Base-by-base conservation (phyloP, 2,329 filamentous ascomycete genomes). In the Neofusicoccum ribis region DNA sequence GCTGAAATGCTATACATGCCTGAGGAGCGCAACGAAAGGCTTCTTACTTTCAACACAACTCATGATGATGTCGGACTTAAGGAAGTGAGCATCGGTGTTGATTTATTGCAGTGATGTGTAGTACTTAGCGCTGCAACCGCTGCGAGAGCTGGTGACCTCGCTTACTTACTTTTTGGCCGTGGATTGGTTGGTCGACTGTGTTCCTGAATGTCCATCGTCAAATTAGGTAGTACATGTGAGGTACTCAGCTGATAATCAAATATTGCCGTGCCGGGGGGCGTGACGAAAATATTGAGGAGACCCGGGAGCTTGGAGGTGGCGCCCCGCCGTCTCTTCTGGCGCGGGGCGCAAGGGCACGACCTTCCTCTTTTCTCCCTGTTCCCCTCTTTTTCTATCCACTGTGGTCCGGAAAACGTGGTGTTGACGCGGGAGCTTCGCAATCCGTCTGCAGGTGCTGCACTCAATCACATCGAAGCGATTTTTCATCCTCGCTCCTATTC, bases 61-160 rank as follows among this genome's bases (percentile, higher is more conserved):
- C 0, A 51, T 14, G 12, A 14, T 41, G 7, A 27, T 23, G 5
- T 12, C 56, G 56, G 27, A 27, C n/a, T 17, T 43, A 34, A 31
- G 39, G 39, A 14, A 34, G 14, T 44, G 27, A 31, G 27, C 5
- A 31, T 31, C 27, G 27, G 27, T 31, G 27, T 31, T 31, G 27
- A 31, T 31, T 5, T 31, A 7, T 31, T 31, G 27, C 41, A 17
- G 12, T 54, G 39, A 20, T 58, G 36, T 20, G 9, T 20, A 36
- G 17, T 54, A 39, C 39, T 44, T 59, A 46, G 54, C 54, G 54
- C 54, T 59, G 23, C 44, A 59, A 12, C 41, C 54, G 54, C 41
- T 59, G 27, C 23, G 15, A 27, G 3, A 17, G n/a, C 41, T 4
- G 54, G 14, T 44, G 39, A 14, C 54, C 41, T 34, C 54, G 54